Evolutionary conservation across 2,329 filamentous ascomycete genomes (phyloP).

Genomic region (Phoma sp.): DNA sequence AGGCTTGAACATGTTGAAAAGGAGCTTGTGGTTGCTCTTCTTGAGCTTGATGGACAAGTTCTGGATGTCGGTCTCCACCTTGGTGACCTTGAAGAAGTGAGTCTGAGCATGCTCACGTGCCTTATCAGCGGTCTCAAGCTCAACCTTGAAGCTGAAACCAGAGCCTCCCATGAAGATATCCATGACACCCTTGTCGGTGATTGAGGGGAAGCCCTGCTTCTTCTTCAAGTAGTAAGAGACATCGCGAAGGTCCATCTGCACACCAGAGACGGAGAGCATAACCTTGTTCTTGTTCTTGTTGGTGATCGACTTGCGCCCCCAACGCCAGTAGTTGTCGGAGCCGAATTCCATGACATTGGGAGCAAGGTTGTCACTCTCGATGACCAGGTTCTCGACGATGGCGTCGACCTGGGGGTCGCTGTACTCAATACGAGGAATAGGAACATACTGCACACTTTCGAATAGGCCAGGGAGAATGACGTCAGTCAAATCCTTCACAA

Average conservation of each 20-base stretch:
- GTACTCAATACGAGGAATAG: slow-evolving; percentile 93
- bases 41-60: slow-evolving; percentile 87
- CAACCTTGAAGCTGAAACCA: slow-evolving; percentile 91
- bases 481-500: slow-evolving; percentile 86
- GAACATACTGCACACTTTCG: slow-evolving; percentile 86
- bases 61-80: slow-evolving; percentile 82
- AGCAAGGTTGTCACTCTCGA: slow-evolving; percentile 96
- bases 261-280: slow-evolving; percentile 84
- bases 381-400: slow-evolving; percentile 90
- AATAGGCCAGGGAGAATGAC: slow-evolving; percentile 85
- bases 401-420: slow-evolving; percentile 84
- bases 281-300: slow-evolving; percentile 85
- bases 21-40: slow-evolving; percentile 92
- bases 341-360: slow-evolving; percentile 89
- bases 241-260: slow-evolving; percentile 82
- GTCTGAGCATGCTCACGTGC: slow-evolving; percentile 66
- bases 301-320: slow-evolving; percentile 85
- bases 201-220: slow-evolving; percentile 89
- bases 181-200: slow-evolving; percentile 87
- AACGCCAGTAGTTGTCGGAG: slow-evolving; percentile 93
- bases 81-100: slow-evolving; percentile 94
- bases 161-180: slow-evolving; percentile 87
- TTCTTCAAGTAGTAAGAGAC: slow-evolving; percentile 95
- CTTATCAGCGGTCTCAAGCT: slow-evolving; percentile 80
- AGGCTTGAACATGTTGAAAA: slow-evolving; percentile 88